These are phyloP conservation scores for Talaromyces sp. DNA, from an alignment of 2,329 filamentous ascomycete genomes.

Conservation along the genomic window DNA sequence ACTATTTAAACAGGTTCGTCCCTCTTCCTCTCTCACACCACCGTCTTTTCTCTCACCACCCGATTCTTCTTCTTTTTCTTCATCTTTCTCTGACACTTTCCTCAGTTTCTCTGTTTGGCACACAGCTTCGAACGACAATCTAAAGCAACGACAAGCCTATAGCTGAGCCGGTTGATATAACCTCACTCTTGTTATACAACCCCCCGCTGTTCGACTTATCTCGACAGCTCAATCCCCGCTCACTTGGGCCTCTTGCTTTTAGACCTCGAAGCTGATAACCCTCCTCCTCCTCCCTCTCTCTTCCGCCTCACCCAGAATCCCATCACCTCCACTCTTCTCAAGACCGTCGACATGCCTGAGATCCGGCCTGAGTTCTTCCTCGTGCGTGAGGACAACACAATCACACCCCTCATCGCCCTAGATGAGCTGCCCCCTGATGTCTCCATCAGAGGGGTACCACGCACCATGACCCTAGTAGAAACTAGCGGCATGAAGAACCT, in stretches of 20 bases:
- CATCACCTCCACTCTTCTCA: neutral
- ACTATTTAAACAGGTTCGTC: neutral
- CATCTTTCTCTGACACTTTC: neutral
- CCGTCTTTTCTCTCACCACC: neutral
- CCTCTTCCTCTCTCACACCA: neutral
- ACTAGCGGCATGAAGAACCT: conserved; percentile 41
- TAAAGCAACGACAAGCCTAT: neutral
- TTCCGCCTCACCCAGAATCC: neutral
- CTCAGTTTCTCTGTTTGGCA: neutral
- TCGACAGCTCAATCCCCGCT: neutral
- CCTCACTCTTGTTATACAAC: neutral
- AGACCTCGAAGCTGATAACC: neutral
- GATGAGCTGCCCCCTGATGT: conserved; percentile 40
- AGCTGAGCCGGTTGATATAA: neutral
- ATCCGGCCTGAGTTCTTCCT: conserved; percentile 36
- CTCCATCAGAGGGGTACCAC: conserved; percentile 32
- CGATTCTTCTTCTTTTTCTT: neutral
- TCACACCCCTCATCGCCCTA: conserved; percentile 40
- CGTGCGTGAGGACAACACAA: conserved; percentile 34
- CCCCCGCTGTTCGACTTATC: neutral
- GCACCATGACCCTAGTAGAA: conserved; percentile 29
- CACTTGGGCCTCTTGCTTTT: neutral
- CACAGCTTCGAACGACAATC: neutral
- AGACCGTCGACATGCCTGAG: conserved; percentile 5
- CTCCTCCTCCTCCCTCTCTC: neutral